Base-by-base conservation (phyloP, 345 rosid genomes). In the Populus ilicifolia region DNA sequence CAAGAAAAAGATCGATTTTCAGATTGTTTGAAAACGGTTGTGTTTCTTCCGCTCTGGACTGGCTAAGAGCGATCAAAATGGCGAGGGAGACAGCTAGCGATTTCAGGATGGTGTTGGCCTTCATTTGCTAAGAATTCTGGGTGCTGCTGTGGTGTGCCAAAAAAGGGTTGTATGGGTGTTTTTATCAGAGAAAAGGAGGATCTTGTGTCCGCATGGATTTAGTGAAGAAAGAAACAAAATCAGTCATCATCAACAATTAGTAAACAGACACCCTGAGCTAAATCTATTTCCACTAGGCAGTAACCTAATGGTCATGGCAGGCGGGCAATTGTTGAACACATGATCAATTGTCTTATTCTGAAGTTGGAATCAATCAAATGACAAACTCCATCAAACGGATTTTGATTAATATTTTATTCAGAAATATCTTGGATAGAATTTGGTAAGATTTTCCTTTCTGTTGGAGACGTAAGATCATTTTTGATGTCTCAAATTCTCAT, bases 11-110 rank as follows among this genome's bases (percentile, higher is more conserved):
- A 25, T 77, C 81, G 72, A 48, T 12, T 54, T n/a, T 23, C 21
- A 73, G 80, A 59, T 62, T 30, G 30, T 68, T 50, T 39, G 79
- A 80, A 39, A 79, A 14, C 71, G 82, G 71, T 41, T 74, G 80
- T 35, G 67, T 71, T 70, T 68, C 77, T 46, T 74, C 62, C 17
- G 76, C 80, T 73, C 71, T 59, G 54, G 91, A 83, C 35, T 64
- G 73, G 82, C 2, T 39, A 21, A 77, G 70, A 75, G 78, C 41
- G 77, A 73, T 44, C 67, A 69, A 83, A 29, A 85, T 43, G 69
- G 84, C 29, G 25, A 86, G 72, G 67, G 72, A 73, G 77, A 85
- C 43, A 64, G 75, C 35, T 4, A 70, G n/a, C 33, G 66, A 72
- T 75, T 64, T 63, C 2, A 80, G 64, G 71, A 23, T 13, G 17